Evolutionary conservation across 306 rosid genomes (phyloP).

Genomic region (Erythrophleum fordii): DNA sequence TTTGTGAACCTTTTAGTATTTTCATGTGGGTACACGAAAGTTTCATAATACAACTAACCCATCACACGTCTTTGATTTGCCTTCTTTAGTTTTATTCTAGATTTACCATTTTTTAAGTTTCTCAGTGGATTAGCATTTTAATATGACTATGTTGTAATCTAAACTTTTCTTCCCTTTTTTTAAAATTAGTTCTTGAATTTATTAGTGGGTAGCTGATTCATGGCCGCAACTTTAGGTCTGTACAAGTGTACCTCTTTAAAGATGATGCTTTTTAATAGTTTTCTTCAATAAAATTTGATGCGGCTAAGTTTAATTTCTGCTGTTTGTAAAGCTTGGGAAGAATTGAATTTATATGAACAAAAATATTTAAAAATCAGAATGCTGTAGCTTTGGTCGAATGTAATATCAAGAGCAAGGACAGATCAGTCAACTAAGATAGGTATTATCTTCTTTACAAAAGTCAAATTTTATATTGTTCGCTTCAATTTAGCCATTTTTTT

Average conservation of each 20-base stretch:
- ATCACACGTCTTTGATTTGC: constrained; percentile 4
- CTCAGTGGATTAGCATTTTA: constrained; percentile 27
- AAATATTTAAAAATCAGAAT: background rate
- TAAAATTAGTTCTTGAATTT: constrained; percentile 8
- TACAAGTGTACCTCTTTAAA: constrained; percentile 15
- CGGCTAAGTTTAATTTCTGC: background rate
- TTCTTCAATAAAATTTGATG: background rate
- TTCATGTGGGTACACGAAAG: constrained; percentile 18
- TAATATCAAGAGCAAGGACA: background rate
- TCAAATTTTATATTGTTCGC: background rate
- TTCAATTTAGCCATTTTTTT: background rate
- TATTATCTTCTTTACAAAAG: background rate
- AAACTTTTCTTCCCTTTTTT: background rate
- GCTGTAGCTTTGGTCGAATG: background rate
- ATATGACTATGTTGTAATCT: background rate
- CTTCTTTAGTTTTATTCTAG: background rate
- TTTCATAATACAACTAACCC: background rate
- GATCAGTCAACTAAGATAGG: background rate
- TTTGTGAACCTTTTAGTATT: constrained; percentile 18
- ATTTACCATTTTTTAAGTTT: constrained; percentile 5
- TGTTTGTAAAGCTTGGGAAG: background rate
- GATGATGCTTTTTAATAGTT: background rate
- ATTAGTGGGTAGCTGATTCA: constrained; percentile 56
- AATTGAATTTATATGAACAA: background rate
- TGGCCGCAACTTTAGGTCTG: constrained; percentile 36